phyloP scores from a whole-genome alignment of 768 basidiomycete species.

The Psilocybe sp. region DNA sequence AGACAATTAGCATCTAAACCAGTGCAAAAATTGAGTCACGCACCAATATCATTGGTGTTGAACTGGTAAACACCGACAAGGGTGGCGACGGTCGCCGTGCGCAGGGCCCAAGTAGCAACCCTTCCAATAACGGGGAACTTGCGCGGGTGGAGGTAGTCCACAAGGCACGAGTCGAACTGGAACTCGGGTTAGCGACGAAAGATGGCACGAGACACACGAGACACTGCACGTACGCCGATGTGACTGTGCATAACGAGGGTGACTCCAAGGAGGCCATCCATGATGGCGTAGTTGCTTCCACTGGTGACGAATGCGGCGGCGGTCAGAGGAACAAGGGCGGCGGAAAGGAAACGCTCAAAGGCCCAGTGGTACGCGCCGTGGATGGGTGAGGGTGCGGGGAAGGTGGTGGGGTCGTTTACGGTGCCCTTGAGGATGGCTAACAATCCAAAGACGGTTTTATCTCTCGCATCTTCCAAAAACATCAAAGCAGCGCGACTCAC shows the following conservation, averaged over 20 bases:
- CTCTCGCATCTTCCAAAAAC: neutral
- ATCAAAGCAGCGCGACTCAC: slow-evolving; percentile 37
- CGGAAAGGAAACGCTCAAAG: slow-evolving; percentile 91
- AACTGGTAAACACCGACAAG: slow-evolving; percentile 94
- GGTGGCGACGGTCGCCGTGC: slow-evolving; percentile 74
- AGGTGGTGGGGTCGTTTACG: slow-evolving; percentile 92
- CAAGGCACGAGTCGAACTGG: slow-evolving; percentile 73
- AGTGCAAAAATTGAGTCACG: slow-evolving; percentile 25
- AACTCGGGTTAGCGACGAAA: neutral
- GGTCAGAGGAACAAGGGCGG: slow-evolving; percentile 84
- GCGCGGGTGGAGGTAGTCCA: slow-evolving; percentile 91
- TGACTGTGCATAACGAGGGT: slow-evolving; percentile 93
- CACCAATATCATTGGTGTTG: slow-evolving; percentile 98
- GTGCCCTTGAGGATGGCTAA: slow-evolving; percentile 88
- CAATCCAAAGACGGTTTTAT: neutral
- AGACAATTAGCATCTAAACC: neutral
- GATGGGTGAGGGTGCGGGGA: slow-evolving; percentile 75
- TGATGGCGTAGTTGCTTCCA: slow-evolving; percentile 71
- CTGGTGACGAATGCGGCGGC: slow-evolving; percentile 82
- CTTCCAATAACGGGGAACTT: slow-evolving; percentile 88
- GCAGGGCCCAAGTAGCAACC: slow-evolving; percentile 69
- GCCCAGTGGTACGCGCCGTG: slow-evolving; percentile 93
- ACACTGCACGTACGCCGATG: slow-evolving; percentile 68
- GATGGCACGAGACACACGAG: neutral
- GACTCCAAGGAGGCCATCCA: slow-evolving; percentile 88